These are phyloP conservation scores for Diaporthe aspalathi DNA, from an alignment of 2,329 filamentous ascomycete genomes.

Conservation along the genomic window DNA sequence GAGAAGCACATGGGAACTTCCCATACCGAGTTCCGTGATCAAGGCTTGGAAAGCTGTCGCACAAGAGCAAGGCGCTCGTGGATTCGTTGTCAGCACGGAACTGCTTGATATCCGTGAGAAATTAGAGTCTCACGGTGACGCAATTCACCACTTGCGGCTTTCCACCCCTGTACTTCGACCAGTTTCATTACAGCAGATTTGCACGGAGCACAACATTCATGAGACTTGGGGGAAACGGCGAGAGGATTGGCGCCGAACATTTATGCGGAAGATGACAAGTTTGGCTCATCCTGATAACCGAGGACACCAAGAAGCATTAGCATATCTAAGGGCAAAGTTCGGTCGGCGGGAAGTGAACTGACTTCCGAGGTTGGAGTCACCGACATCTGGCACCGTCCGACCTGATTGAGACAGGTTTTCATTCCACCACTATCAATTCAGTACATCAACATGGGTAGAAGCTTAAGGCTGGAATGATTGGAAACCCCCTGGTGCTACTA, in stretches of 20 bases:
- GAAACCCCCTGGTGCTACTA: not conserved
- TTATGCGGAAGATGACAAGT: not conserved
- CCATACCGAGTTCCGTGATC: slow-evolving; percentile 41
- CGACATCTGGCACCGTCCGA: not conserved
- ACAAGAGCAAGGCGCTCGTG: slow-evolving; percentile 41
- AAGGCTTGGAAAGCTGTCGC: slow-evolving; percentile 47
- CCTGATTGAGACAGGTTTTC: not conserved
- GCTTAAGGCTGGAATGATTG: not conserved
- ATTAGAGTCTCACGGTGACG: not conserved
- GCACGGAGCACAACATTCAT: not conserved
- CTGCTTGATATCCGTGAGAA: not conserved
- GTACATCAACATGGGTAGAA: slow-evolving; percentile 2
- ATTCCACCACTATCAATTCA: not conserved
- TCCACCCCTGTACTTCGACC: not conserved
- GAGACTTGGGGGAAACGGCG: not conserved
- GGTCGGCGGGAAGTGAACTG: not conserved
- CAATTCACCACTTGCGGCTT: not conserved
- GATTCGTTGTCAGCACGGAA: slow-evolving; percentile 42
- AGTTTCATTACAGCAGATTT: not conserved
- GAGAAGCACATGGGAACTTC: slow-evolving; percentile 48
- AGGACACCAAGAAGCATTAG: not conserved
- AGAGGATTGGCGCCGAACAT: not conserved
- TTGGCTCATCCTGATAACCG: not conserved
- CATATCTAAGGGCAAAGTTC: not conserved
- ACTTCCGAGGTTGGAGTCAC: not conserved